Evolutionary conservation across 805 yeast genomes (phyloP).

Genomic region (Candida chilensis): DNA sequence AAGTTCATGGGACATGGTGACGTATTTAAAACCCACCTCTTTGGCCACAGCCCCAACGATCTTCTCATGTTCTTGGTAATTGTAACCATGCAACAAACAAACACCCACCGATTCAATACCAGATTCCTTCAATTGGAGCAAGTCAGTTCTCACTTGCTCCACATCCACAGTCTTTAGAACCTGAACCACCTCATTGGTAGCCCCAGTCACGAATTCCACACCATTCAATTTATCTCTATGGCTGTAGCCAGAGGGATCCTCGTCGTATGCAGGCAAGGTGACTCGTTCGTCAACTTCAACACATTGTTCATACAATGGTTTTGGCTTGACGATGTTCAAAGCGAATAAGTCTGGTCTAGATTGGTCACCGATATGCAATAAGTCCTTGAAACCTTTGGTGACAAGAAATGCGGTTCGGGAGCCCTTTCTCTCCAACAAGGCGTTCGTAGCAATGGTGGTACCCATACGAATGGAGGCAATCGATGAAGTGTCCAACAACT

Average conservation of each 20-base stretch:
- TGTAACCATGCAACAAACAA: constrained; percentile 65
- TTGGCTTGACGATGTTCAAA: constrained; percentile 9
- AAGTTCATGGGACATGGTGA: constrained; percentile 59
- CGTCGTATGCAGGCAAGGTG: constrained; percentile 10
- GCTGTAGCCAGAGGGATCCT: constrained; percentile 9
- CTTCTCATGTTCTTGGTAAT: constrained; percentile 61
- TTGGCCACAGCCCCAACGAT: constrained; percentile 33
- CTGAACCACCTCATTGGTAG: constrained; percentile 60
- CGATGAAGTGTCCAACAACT: constrained; percentile 8
- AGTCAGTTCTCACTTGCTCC: constrained; percentile 25
- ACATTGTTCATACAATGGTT: constrained; percentile 7
- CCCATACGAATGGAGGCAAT: constrained; percentile 16
- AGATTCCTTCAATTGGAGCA: constrained; percentile 35
- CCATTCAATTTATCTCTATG: constrained; percentile 11
- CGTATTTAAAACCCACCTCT: constrained; percentile 57
- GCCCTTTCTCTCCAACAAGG: constrained; percentile 12
- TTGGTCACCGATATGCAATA: constrained; percentile 12
- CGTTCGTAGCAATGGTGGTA: constrained; percentile 17
- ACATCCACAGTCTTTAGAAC: constrained; percentile 43
- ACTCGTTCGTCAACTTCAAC: constrained; percentile 12
- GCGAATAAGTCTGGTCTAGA: constrained; percentile 12
- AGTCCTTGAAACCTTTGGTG: constrained; percentile 12
- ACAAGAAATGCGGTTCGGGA: constrained; percentile 10
- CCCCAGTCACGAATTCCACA: constrained; percentile 37
- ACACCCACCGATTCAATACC: constrained; percentile 69